phyloP scores from a whole-genome alignment of 495 filamentous ascomycete genomes.

The Sphaerosporella brunnea region DNA sequence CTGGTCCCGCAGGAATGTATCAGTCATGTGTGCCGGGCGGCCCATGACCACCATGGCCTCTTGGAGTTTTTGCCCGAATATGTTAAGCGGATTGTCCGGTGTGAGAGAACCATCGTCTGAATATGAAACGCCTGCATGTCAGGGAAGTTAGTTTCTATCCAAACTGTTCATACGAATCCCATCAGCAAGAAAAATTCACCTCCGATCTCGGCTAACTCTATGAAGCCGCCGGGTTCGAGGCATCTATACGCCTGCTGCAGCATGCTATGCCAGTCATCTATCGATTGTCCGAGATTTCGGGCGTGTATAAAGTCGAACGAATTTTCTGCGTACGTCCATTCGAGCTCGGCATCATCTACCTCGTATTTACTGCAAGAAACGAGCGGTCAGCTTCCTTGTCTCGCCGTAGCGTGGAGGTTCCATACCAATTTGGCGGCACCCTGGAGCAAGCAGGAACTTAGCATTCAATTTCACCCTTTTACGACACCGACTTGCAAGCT shows the following conservation, averaged over 20 bases:
- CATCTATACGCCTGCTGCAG: background rate
- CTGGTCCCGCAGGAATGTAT: background rate
- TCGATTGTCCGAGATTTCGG: conserved; percentile 23
- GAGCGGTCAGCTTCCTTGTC: too few relatives aligned
- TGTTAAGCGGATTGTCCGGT: too few relatives aligned
- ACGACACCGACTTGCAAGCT: too few relatives aligned
- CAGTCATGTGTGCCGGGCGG: background rate
- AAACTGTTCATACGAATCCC: too few relatives aligned
- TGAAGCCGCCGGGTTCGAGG: background rate
- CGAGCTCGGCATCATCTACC: conserved; percentile 29
- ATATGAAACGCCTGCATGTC: too few relatives aligned
- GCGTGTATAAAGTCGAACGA: conserved; percentile 31
- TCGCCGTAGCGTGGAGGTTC: too few relatives aligned
- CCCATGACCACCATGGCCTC: background rate
- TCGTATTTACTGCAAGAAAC: conserved; percentile 30
- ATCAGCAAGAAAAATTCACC: too few relatives aligned
- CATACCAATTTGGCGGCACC: too few relatives aligned
- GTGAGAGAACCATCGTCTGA: too few relatives aligned
- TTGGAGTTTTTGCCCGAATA: conserved; percentile 6
- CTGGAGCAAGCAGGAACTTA: too few relatives aligned
- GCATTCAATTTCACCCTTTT: too few relatives aligned
- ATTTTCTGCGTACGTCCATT: conserved; percentile 26
- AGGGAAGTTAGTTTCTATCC: too few relatives aligned
- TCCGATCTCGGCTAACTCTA: background rate
- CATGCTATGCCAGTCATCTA: conserved; percentile 23